Base-by-base conservation (phyloP, 495 filamentous ascomycete species). In the Penicillium goetzii region DNA sequence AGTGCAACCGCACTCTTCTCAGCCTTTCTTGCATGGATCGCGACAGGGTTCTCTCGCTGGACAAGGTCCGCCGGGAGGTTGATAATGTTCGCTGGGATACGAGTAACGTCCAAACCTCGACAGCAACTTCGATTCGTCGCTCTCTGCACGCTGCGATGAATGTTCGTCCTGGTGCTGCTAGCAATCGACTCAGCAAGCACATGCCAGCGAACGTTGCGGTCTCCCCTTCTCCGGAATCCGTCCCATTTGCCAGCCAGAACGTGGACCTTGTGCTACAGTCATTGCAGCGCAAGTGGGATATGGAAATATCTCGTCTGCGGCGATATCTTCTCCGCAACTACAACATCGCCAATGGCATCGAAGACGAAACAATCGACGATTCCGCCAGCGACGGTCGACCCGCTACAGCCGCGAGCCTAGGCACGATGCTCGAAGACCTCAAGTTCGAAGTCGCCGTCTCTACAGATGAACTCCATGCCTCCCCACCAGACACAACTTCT, bases 11-110 rank as follows among this genome's bases (percentile, higher is more conserved):
- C 15, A 84, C 85, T 2, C 70, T 93, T 3, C 66, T 90, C 23
- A 86, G 84, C 58, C 79, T 93, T 17, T 88, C 90, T 10, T 74
- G 70, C 15, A 90, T 92, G 88, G 82, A 84, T 36, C 78, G 81
- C 43, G 88, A 90, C 59, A 83, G 88, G 47, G 72, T 76, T 17
- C 76, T 81, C 58, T 87, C 89, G 0, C 81, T 92, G 52, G 85
- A 86, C 53, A 84, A 82, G 33, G 81, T 92, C 36, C 86, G 84
- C 49, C 76, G 81, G 25, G 85, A 86, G 59, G 81, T 89, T 43
- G 78, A 81, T 56, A 84, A 77, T 61, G 76, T 84, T n/a, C 80
- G 80, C 45, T 76, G 79, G 65, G 81, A 73, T 59, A 73, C 66
- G 43, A 71, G 54, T 34, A 60, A 61, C 17, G 57, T 70, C 4